These are phyloP conservation scores for Vaccinium myrtillus DNA, from an alignment of 148 eudicot genomes.

Conservation along the genomic window DNA sequence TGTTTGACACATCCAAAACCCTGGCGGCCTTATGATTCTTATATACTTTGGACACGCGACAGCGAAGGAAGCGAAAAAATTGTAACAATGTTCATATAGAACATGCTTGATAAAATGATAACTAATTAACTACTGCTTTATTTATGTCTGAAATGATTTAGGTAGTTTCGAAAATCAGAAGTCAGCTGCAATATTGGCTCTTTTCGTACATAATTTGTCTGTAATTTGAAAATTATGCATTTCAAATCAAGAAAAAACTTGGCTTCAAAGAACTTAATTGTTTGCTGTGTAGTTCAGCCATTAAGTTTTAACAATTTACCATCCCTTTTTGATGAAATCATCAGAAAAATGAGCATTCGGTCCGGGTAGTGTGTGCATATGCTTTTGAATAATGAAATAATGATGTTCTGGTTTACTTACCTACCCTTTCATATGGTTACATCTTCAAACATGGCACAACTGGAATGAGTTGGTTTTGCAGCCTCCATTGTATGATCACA, in stretches of 20 bases:
- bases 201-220: too few relatives aligned
- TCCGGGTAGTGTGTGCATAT: not conserved
- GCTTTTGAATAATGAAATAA: not conserved
- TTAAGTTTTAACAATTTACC: conserved; percentile 5
- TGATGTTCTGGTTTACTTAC: not conserved
- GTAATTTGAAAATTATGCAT: not conserved
- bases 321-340: not conserved
- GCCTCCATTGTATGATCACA: not conserved
- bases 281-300: not conserved
- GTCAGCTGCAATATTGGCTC: not conserved
- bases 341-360: not conserved
- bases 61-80: too few relatives aligned
- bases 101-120: not conserved
- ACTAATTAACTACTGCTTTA: not conserved
- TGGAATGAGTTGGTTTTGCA: not conserved
- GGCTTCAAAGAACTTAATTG: not conserved
- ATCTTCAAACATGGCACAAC: not conserved
- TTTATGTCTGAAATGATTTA: not conserved
- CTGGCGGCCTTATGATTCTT: too few relatives aligned
- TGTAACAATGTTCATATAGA: not conserved
- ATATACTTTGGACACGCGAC: too few relatives aligned
- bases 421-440: not conserved
- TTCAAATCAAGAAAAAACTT: not conserved
- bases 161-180: not conserved
- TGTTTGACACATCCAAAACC: too few relatives aligned